phyloP scores from a whole-genome alignment of 2,329 filamentous ascomycete species.

The Colletotrichum sp. region DNA sequence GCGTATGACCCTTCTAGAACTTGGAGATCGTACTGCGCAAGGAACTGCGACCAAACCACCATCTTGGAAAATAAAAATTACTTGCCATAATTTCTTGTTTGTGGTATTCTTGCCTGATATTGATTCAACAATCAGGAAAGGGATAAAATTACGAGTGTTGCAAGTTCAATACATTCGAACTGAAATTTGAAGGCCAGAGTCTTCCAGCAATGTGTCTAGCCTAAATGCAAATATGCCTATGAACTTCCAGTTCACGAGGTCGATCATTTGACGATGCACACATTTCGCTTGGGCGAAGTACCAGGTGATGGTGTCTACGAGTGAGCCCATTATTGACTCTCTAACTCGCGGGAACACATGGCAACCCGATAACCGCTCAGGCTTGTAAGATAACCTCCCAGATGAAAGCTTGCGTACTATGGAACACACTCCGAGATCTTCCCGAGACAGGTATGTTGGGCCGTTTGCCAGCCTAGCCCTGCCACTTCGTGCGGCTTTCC shows the following conservation, averaged over 20 bases:
- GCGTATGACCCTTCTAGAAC: background rate
- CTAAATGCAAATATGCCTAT: background rate
- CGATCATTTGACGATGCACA: background rate
- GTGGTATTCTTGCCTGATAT: rapidly evolving
- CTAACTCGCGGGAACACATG: background rate
- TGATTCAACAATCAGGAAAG: rapidly evolving
- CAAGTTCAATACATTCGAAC: rapidly evolving
- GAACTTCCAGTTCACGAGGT: background rate
- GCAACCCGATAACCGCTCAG: background rate
- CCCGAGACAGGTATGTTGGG: background rate
- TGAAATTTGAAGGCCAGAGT: background rate
- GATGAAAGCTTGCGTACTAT: background rate
- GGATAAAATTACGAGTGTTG: rapidly evolving
- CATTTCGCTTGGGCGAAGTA: background rate
- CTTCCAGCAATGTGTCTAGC: background rate
- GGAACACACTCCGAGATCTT: background rate
- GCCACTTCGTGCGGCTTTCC: background rate
- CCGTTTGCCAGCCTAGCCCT: background rate
- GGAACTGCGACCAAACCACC: background rate
- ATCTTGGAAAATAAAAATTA: background rate
- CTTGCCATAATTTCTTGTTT: rapidly evolving
- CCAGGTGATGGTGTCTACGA: background rate
- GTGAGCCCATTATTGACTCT: background rate
- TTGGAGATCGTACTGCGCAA: background rate
- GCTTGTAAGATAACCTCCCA: background rate